These are phyloP conservation scores for Avena eriantha DNA, from an alignment of 176 grass and related monocot genomes.

Conservation along the genomic window DNA sequence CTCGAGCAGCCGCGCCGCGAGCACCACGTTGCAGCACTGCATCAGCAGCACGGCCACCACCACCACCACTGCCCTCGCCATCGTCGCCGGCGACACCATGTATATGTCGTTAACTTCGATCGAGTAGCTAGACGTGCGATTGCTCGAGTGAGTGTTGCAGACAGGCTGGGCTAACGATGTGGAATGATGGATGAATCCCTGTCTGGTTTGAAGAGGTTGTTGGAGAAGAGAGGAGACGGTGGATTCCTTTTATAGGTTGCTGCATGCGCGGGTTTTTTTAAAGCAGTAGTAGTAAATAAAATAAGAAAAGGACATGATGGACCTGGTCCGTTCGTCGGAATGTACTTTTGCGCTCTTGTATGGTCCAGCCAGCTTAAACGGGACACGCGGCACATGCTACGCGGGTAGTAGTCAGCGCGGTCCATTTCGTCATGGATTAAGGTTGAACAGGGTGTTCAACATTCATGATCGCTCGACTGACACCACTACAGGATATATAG, in stretches of 20 bases:
- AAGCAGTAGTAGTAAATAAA: not conserved
- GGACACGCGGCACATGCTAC: not conserved
- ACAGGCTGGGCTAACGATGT: not conserved
- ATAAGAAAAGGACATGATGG: not conserved
- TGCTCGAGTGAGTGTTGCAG: no score
- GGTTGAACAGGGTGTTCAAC: not conserved
- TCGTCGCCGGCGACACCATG: not conserved
- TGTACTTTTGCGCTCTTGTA: not conserved
- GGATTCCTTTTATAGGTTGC: conserved; percentile 4
- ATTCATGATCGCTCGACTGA: not conserved
- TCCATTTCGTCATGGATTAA: not conserved
- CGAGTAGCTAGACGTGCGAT: not conserved
- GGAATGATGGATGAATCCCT: not conserved
- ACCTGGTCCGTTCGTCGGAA: not conserved
- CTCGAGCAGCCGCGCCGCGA: not conserved
- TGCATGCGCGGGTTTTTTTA: not conserved
- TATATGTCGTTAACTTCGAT: not conserved
- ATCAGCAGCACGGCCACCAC: conserved; percentile 29
- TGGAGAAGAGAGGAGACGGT: not conserved
- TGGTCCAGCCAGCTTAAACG: not conserved
- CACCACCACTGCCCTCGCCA: conserved; percentile 15
- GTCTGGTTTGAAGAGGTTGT: not conserved
- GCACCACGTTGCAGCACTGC: conserved; percentile 27
- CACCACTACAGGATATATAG: no score
- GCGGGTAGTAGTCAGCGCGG: not conserved